phyloP scores from a whole-genome alignment of 805 yeast species.

The Metschnikowia orientalis region DNA sequence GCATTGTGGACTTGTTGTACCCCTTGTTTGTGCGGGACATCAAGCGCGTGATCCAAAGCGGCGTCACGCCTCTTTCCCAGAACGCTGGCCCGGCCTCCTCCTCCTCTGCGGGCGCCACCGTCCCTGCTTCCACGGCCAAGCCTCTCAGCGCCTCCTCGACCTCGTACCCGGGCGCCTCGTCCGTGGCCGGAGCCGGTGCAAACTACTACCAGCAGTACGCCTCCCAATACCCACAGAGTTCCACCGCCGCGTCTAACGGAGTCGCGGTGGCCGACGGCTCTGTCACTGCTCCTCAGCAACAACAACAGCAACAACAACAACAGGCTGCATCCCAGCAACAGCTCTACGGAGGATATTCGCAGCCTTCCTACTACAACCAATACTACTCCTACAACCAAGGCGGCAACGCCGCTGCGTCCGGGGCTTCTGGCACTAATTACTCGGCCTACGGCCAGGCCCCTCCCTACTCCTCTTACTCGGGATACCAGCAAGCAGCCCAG shows the following conservation, averaged over 20 bases:
- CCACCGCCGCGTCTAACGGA: constrained; percentile 7
- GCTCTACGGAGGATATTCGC: constrained; percentile 18
- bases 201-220: constrained; percentile 19
- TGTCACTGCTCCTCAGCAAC: constrained; percentile 11
- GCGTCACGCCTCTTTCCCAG: constrained; percentile 34
- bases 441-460: constrained; percentile 18
- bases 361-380: constrained; percentile 29
- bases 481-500: constrained; percentile 14
- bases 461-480: constrained; percentile 14
- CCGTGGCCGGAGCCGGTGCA: constrained; percentile 6
- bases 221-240: constrained; percentile 14
- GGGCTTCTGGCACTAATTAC: constrained; percentile 11
- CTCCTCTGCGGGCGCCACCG: constrained; percentile 4
- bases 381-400: constrained; percentile 44
- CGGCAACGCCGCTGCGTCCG: constrained; percentile 7
- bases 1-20: constrained; percentile 38
- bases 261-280: constrained; percentile 9
- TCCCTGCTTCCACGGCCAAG: constrained; percentile 6
- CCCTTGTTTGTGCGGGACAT: constrained; percentile 58
- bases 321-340: constrained; percentile 13
- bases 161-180: constrained; percentile 8
- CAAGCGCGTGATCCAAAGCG: constrained; percentile 48
- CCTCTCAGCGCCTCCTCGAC: constrained; percentile 8
- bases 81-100: constrained; percentile 7
- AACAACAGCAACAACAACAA: constrained; percentile 15